Evolutionary conservation across 352 stramenopile species (phyloP), one percentile per base, ranked within the genome.

Genomic region (Peronosclerospora sorghi): DNA sequence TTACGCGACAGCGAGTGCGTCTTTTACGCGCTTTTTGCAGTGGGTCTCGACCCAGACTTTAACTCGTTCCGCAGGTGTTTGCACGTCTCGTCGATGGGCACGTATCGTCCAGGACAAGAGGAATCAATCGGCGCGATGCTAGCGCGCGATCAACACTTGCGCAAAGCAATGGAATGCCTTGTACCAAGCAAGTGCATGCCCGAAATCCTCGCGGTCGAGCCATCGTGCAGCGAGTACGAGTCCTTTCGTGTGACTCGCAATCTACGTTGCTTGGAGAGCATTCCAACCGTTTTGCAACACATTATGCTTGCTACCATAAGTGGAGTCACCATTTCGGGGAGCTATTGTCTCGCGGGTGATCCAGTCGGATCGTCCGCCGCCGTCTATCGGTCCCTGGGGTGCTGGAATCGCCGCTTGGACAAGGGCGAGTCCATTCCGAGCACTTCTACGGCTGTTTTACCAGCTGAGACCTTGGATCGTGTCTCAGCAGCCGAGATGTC

Each of bases 241-340:
- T 19, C 50, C 6, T 57, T 79, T 12, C 74, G 53, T 28, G 15
- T 32, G 19, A 49, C 59, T 18, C 59, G 69, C 51, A 80, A 79
- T 26, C 45, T 86, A 7, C 53, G 65, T 18, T 62, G 65, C 20
- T 43, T 84, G 14, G 69, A 82, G 34, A 83, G 74, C 40, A 64
- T 84, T 28, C 59, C 74, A 7, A 73, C 55, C 13, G 39, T 83
- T 20, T 51, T 86, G 4, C 67, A 77, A 40, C 62, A 73, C 4
- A 76, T 84, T 32, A 75, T 86, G 65, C 34, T 86, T 10, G 68
- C 65, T 8, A 84, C 74, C 5, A 76, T 84, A 24, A 68, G 74
- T 19, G 69, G 73, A 8, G 17, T 65, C 7, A 36, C 28, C 24
- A 51, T 74, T 2, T 61, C 62, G 2, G 56, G 55, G 1, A 54